Conservation (phyloP, 148 eudicot species). For the Chenopodium berlandieri region DNA sequence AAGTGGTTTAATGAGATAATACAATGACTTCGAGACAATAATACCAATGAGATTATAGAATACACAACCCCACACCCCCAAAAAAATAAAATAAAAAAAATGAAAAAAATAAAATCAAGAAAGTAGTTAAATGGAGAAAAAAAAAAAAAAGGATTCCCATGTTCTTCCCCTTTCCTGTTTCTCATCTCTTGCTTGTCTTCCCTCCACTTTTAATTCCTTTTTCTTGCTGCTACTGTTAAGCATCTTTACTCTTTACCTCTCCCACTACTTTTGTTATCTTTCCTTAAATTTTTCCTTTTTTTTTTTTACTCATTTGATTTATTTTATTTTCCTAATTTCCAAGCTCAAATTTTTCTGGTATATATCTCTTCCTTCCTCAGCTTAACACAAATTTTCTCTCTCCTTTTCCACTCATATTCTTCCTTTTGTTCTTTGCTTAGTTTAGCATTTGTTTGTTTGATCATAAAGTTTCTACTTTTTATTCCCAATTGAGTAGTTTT, state of each 20-base stretch:
- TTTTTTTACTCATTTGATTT: slow-evolving; percentile 13
- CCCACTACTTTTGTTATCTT: slow-evolving; percentile 39
- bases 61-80: background rate
- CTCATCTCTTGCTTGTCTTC: background rate
- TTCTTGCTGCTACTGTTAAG: slow-evolving; percentile 50
- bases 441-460: slow-evolving; percentile 34
- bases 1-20: too few relatives aligned
- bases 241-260: slow-evolving; percentile 51
- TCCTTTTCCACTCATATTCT: slow-evolving; percentile 15
- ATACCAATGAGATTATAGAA: too few relatives aligned
- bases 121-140: background rate
- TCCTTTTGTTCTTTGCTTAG: slow-evolving; percentile 20
- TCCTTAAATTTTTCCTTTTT: slow-evolving; percentile 27
- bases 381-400: slow-evolving; percentile 26
- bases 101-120: background rate
- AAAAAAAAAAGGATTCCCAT: slow-evolving; percentile 19
- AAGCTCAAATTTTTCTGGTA: slow-evolving; percentile 5
- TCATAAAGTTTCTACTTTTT: slow-evolving; percentile 46
- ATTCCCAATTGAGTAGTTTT: background rate
- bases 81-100: slow-evolving; percentile 6
- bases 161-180: slow-evolving; percentile 22
- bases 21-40: too few relatives aligned
- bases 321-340: slow-evolving; percentile 1
- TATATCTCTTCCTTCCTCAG: slow-evolving; percentile 24
- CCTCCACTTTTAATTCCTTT: slow-evolving; percentile 39